These are phyloP conservation scores for Candida golubevii DNA, from an alignment of 805 yeast genomes.

Conservation along the genomic window DNA sequence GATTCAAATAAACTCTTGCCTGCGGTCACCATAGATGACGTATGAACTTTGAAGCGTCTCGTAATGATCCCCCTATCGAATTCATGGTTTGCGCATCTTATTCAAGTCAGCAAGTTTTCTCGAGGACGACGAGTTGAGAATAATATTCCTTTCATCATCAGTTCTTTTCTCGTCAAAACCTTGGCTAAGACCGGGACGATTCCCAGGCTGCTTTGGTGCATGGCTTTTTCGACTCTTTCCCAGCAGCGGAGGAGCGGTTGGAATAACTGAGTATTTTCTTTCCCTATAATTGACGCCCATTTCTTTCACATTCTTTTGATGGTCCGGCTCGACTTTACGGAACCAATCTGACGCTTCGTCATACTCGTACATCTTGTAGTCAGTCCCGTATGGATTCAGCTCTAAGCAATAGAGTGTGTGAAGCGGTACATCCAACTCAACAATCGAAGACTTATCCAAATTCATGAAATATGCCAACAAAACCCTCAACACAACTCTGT, in stretches of 20 bases:
- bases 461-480: conserved; percentile 86
- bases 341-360: conserved; percentile 78
- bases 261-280: conserved; percentile 68
- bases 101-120: conserved; percentile 28
- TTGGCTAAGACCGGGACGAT: conserved; percentile 24
- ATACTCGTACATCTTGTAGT: conserved; percentile 85
- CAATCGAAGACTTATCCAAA: conserved; percentile 70
- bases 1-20: too few species aligned
- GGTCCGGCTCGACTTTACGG: conserved; percentile 55
- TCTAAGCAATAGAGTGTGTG: conserved; percentile 89
- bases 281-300: conserved; percentile 68
- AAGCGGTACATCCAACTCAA: conserved; percentile 88
- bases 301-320: conserved; percentile 58
- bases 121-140: conserved; percentile 16
- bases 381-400: conserved; percentile 93
- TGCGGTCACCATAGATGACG: too few species aligned
- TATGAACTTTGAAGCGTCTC: too few species aligned
- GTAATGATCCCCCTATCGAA: too few species aligned
- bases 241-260: conserved; percentile 60
- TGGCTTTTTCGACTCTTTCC: conserved; percentile 7
- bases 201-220: conserved; percentile 19
- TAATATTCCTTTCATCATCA: conserved; percentile 6
- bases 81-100: conserved; percentile 25
- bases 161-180: conserved; percentile 7
- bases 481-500: conserved; percentile 86